These are phyloP conservation scores for Eucalyptus decipiens DNA, from an alignment of 345 rosid genomes.

Conservation along the genomic window DNA sequence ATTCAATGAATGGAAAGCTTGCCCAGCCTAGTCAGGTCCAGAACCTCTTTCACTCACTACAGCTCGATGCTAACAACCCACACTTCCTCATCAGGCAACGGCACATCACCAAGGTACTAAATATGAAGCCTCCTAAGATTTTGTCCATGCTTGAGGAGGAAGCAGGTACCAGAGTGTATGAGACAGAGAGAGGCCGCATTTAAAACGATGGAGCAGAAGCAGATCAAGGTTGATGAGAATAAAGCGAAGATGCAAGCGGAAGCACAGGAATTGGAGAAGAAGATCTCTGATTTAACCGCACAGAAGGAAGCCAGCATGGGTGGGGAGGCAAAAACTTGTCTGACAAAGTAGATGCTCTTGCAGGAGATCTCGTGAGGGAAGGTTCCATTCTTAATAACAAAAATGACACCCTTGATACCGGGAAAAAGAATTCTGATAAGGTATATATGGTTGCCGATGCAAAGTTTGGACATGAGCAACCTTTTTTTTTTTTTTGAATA, in stretches of 20 bases:
- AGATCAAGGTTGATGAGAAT: conserved; percentile 77
- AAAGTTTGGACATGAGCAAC: too few relatives aligned
- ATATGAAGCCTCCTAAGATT: conserved; percentile 98
- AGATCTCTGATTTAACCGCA: conserved; percentile 42
- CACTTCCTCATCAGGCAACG: conserved; percentile 99
- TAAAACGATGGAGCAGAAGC: conserved; percentile 91
- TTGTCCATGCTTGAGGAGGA: conserved; percentile 98
- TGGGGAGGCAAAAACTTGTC: conserved; percentile 72
- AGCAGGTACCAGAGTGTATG: too few relatives aligned
- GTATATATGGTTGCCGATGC: conserved; percentile 9
- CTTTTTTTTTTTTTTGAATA: too few relatives aligned
- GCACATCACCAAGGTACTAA: conserved; percentile 86
- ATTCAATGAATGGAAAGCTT: conserved; percentile 62
- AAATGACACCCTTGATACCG: conserved; percentile 68
- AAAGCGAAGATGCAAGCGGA: conserved; percentile 24
- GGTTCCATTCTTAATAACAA: conserved; percentile 56
- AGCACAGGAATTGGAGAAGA: conserved; percentile 52
- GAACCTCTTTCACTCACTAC: conserved; percentile 94
- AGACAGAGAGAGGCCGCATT: conserved; percentile 79
- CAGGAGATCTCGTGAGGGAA: conserved; percentile 63
- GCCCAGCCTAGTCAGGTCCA: conserved; percentile 83
- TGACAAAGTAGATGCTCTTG: conserved; percentile 58
- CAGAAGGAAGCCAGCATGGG: conserved; percentile 91
- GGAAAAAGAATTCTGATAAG: conserved; percentile 64
- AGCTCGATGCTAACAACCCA: conserved; percentile 93